Percentiles rank a stretch among this genome's conserved stretches.
These are phyloP conservation scores for Picea abies DNA, from an alignment of 83 land plant genomes.

Conservation along the genomic window DNA sequence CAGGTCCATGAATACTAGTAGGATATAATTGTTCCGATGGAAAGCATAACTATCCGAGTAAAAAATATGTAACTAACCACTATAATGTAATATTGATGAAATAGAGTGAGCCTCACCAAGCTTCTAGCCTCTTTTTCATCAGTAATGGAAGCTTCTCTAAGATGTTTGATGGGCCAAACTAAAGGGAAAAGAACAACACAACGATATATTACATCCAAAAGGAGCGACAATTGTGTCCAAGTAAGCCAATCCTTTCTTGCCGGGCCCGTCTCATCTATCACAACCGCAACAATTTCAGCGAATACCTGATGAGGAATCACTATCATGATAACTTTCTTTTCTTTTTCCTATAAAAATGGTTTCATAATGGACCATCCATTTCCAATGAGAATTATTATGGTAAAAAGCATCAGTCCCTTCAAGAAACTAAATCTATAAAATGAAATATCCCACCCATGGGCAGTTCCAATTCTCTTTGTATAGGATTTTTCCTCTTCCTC, in stretches of 20 bases:
- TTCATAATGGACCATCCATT: constrained; percentile 83
- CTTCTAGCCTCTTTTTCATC: constrained; percentile 81
- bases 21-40: constrained; percentile 51
- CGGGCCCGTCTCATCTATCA: no score
- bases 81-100: constrained; percentile 79
- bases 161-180: constrained; percentile 73
- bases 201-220: constrained; percentile 64
- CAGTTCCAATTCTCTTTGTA: constrained; percentile 31
- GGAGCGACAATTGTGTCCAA: constrained; percentile 62
- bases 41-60: constrained; percentile 70
- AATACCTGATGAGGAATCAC: constrained; percentile 73
- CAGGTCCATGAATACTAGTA: constrained; percentile 61
- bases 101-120: constrained; percentile 58
- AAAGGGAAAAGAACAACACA: constrained; percentile 74
- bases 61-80: constrained; percentile 79
- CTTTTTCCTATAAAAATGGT: constrained; percentile 69
- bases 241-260: no score
- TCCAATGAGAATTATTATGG: constrained; percentile 64
- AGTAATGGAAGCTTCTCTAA: constrained; percentile 61
- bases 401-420: constrained; percentile 55
- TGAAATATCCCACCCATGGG: constrained; percentile 59
- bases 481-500: constrained; percentile 41
- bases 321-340: constrained; percentile 70
- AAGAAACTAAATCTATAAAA: constrained; percentile 55
- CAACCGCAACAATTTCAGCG: no score